Percentiles rank a stretch among this genome's conserved stretches.
These are phyloP conservation scores for Cryphonectria naterciae DNA, from an alignment of 2,329 filamentous ascomycete species.

Conservation along the genomic window DNA sequence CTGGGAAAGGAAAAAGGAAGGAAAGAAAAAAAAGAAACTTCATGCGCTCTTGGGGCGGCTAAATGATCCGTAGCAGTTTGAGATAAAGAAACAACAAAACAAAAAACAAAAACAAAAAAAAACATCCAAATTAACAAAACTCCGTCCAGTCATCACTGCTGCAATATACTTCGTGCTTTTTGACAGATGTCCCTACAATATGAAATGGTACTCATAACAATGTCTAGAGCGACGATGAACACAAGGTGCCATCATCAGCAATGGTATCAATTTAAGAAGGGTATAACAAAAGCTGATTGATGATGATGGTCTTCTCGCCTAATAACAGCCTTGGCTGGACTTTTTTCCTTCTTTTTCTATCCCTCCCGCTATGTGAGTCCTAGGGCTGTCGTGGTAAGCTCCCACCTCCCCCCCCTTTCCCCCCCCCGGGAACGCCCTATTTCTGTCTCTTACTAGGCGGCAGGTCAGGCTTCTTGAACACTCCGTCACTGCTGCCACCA, in stretches of 20 bases:
- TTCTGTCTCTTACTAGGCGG: conserved; percentile 76
- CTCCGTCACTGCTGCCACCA: conserved; percentile 48
- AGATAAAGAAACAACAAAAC: neutral
- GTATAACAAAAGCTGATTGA: neutral
- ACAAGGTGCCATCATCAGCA: neutral
- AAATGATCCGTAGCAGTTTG: neutral
- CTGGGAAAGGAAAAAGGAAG: too few species aligned
- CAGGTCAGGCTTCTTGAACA: conserved; percentile 82
- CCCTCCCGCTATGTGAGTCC: conserved; percentile 30
- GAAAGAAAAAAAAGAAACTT: neutral
- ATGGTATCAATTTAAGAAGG: neutral
- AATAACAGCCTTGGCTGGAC: neutral
- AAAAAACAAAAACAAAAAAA: neutral
- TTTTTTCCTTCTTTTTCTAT: conserved; percentile 12
- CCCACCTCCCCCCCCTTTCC: conserved; percentile 46
- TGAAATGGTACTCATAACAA: neutral
- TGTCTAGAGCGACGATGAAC: neutral
- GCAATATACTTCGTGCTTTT: neutral
- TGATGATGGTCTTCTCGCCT: neutral
- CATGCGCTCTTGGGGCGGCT: neutral
- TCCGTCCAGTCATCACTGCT: neutral
- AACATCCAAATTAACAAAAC: neutral
- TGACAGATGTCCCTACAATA: neutral
- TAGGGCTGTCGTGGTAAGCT: conserved; percentile 29
- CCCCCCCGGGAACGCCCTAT: conserved; percentile 46